phyloP scores from a whole-genome alignment of 1,139 yeast genomes.

The Taphrina communis region DNA sequence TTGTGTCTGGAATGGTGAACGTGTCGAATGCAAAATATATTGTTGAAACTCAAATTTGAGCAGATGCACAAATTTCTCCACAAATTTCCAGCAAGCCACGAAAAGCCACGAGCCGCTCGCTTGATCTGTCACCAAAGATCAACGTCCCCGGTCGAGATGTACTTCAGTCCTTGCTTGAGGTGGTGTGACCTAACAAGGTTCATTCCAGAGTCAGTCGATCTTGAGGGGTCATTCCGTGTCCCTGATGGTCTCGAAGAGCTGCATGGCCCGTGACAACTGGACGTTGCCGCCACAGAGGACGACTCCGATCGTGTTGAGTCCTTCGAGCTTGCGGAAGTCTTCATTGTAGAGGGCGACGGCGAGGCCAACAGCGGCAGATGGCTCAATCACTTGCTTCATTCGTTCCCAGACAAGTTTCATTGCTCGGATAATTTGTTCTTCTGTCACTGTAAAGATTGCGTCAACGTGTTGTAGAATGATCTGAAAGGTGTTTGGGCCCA shows the following conservation, averaged over 20 bases:
- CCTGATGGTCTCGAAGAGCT: slow-evolving; percentile 7
- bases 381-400: slow-evolving; percentile 46
- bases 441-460: slow-evolving; percentile 45
- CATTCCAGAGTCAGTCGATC: no score
- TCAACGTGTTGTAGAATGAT: slow-evolving; percentile 44
- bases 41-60: neutral
- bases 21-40: no score
- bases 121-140: neutral
- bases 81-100: neutral
- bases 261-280: slow-evolving; percentile 41
- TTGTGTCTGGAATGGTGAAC: no score
- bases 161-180: no score
- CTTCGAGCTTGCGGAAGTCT: slow-evolving; percentile 37
- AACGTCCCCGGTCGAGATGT: neutral
- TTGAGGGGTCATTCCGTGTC: neutral
- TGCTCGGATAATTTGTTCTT: slow-evolving; percentile 43
- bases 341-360: slow-evolving; percentile 44
- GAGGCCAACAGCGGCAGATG: slow-evolving; percentile 44
- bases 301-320: slow-evolving; percentile 43
- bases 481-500: slow-evolving; percentile 43
- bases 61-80: slow-evolving; percentile 7
- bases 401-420: slow-evolving; percentile 46
- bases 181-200: no score
- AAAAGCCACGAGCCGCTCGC: neutral
- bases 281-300: slow-evolving; percentile 45